Base-by-base conservation (phyloP, 139 green algal genomes). In the Raphidocelis subcapitata region DNA sequence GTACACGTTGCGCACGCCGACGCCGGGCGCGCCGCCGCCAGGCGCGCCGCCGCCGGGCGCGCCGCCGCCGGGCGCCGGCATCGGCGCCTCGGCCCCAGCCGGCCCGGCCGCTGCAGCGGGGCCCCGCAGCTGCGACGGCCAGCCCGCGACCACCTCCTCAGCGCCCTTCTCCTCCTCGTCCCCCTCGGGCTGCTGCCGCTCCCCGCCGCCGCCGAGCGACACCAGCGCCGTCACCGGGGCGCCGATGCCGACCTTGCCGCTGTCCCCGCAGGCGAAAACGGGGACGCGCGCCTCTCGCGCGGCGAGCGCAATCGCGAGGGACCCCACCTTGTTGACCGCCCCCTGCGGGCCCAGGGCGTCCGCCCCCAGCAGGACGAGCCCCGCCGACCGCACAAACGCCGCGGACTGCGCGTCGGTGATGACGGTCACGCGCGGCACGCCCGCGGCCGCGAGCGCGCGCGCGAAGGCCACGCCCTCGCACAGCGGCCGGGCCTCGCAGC, bases 321-420 rank as follows among this genome's bases (percentile, higher is more conserved):
- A 82, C 59, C 82, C 82, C 10, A 75, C 80, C 75, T 87, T 87
- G 66, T 87, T 87, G 5, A 81, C 56, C 5, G 77, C 72, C 0
- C 64, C 72, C n/a, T 47, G 3, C 24, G 37, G 29, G 2, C 66
- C 79, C 10, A 87, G 32, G 16, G 80, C 61, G 59, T 87, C 82
- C 28, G 80, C 80, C 0, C 82, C 82, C 5, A 87, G 64, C 33
- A 87, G 56, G 57, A 87, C 75, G 31, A 84, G 3, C 29, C 84
- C 75, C 0, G 52, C 75, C 26, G 73, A 24, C 1, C 60, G 24
- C 12, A 84, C 33, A 44, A 76, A 84, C 46, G 81, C 24, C 0
- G 54, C 75, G n/a, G 72, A 80, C 69, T 85, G 78, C 16, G 82
- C 79, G 52, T 87, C 82, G 29, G 81, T 84, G 67, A 87, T 84